Evolutionary conservation across 1,139 yeast species (phyloP), one percentile per base, ranked within the genome.

Genomic region (Kodamaea derodonti): DNA sequence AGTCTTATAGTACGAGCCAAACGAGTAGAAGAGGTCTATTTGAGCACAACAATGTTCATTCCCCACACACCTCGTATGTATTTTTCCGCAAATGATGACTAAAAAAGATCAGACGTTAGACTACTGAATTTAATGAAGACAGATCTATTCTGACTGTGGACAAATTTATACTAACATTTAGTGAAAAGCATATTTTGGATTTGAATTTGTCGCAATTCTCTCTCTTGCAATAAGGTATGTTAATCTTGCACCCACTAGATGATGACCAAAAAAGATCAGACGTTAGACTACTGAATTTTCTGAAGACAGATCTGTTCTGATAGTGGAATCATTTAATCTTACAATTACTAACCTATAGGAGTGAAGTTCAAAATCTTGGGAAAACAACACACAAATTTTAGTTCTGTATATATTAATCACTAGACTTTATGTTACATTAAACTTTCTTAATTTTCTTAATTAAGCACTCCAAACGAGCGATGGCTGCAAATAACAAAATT

Each of bases 261-360:
- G 66, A 61, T 59, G 65, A 58, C 46, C 35, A 35, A 49, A 54
- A 48, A 49, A 52, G 46, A 46, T 46, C 43, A 52, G 59, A 54
- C 59, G 60, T 56, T 56, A 56, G 61, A 56, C 61, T 56, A 49
- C 60, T 56, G 51, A 56, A 42, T 34, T 32, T 16, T 37, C 46
- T 56, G 62, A 54, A 57, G 61, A 56, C 36, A 52, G 36, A 47
- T 56, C 60, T 55, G 47, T 49, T 43, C 61, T 54, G 60, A 54
- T 24, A 20, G 30, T 27, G 28, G 28, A 25, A 25, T 25, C 14
- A 14, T n/a, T 8, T 24, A 8, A 11, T 20, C 23, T 11, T 8
- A 25, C 28, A 12, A 25, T n/a, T 25, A 25, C 28, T 25, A 25
- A 25, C 28, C 12, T n/a, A n/a, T n/a, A n/a, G n/a, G n/a, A n/a